A percentile compares a stretch with the other conserved stretches of the same genome.
These are phyloP conservation scores for Lunasporangiospora selenospora DNA, from an alignment of 192 early-diverging fungal genomes.

Conservation along the genomic window DNA sequence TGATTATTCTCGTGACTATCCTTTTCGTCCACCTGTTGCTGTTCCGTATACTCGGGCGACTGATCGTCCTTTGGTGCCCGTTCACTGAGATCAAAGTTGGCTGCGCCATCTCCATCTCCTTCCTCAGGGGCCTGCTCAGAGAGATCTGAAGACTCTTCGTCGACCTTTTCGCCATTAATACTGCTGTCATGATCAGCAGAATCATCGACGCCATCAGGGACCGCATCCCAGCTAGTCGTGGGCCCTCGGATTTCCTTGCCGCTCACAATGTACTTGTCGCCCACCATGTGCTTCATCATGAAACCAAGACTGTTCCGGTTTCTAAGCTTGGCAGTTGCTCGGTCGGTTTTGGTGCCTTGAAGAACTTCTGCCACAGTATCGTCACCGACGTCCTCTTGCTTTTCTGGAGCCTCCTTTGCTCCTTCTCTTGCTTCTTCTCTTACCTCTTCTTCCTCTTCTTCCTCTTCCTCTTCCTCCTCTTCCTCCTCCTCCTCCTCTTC, in stretches of 20 bases:
- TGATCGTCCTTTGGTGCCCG: slow-evolving; percentile 13
- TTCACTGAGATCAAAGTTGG: slow-evolving; percentile 18
- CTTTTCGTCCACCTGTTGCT: slow-evolving; percentile 23
- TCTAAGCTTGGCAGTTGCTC: slow-evolving; percentile 21
- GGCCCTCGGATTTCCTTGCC: slow-evolving; percentile 47
- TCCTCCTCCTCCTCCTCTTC: slow-evolving; percentile 11
- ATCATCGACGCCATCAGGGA: slow-evolving; percentile 29
- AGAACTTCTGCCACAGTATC: neutral
- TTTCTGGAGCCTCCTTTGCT: too few species aligned
- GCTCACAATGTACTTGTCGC: slow-evolving; percentile 34
- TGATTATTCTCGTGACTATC: neutral
- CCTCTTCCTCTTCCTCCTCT: slow-evolving; percentile 10
- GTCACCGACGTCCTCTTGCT: neutral
- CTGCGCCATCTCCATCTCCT: neutral
- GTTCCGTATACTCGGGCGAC: slow-evolving; percentile 4
- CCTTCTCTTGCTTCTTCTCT: slow-evolving; percentile 13
- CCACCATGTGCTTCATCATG: slow-evolving; percentile 47
- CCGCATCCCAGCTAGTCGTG: slow-evolving; percentile 45
- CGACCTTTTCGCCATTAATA: neutral
- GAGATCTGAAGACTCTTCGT: neutral
- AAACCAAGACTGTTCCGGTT: slow-evolving; percentile 46
- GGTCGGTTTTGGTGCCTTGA: slow-evolving; percentile 11
- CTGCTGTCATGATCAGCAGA: too few species aligned
- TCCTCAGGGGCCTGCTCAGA: slow-evolving; percentile 12
- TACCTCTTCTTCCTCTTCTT: slow-evolving; percentile 19